Percentiles rank a stretch among this genome's conserved stretches.
phyloP scores from a whole-genome alignment of 768 basidiomycete genomes.

The Suillus tomentosus region DNA sequence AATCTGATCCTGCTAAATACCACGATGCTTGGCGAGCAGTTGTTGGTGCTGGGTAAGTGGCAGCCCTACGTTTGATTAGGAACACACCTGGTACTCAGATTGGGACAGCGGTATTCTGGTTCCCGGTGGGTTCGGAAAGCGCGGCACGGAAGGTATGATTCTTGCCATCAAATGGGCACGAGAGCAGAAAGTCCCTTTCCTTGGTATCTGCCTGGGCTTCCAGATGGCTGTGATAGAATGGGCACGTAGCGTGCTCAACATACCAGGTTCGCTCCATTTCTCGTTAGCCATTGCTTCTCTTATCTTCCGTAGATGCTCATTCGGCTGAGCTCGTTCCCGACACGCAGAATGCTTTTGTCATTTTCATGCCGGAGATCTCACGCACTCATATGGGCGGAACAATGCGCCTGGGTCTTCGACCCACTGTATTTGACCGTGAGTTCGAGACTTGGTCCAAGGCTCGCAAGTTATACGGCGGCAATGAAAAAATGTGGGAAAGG shows the following conservation, averaged over 20 bases:
- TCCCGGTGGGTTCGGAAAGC: slow-evolving; percentile 92
- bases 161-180: slow-evolving; percentile 97
- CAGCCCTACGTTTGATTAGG: not conserved
- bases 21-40: slow-evolving; percentile 95
- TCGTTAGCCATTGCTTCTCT: slow-evolving; percentile 12
- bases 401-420: slow-evolving; percentile 99
- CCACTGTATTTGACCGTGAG: slow-evolving; percentile 81
- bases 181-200: slow-evolving; percentile 92
- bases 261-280: slow-evolving; percentile 51
- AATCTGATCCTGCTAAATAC: slow-evolving; percentile 80
- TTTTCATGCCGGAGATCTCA: slow-evolving; percentile 99
- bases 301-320: slow-evolving; percentile 62
- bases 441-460: slow-evolving; percentile 72
- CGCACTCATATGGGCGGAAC: slow-evolving; percentile 98
- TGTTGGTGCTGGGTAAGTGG: slow-evolving; percentile 80
- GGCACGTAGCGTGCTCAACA: slow-evolving; percentile 79
- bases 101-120: slow-evolving; percentile 85
- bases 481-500: slow-evolving; percentile 87
- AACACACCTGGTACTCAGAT: slow-evolving; percentile 14
- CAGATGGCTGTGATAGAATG: slow-evolving; percentile 96
- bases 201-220: slow-evolving; percentile 97
- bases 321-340: slow-evolving; percentile 78
- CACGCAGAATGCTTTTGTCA: slow-evolving; percentile 70
- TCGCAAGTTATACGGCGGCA: slow-evolving; percentile 82
- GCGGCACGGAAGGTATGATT: slow-evolving; percentile 97